phyloP scores from a whole-genome alignment of 1,284 basidiomycete species.

The Dichomitus squalens region DNA sequence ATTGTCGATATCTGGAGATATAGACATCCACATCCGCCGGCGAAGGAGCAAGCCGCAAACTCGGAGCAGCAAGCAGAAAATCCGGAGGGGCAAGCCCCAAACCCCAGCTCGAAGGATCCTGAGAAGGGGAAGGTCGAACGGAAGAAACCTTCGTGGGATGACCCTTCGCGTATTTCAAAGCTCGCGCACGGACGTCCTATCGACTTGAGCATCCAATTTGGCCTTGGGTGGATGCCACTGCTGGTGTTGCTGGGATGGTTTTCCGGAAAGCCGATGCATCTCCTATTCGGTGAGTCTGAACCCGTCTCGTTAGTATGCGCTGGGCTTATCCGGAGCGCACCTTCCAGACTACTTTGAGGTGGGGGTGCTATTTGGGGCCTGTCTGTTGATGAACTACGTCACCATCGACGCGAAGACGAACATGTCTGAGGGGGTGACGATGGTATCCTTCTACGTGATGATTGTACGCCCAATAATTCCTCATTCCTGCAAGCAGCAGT shows the following conservation, averaged over 20 bases:
- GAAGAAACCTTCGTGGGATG: no score
- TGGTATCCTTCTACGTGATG: slow-evolving; percentile 4
- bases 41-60: no score
- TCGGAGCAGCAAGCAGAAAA: no score
- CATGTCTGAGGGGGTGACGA: slow-evolving; percentile 1
- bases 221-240: slow-evolving; percentile 43
- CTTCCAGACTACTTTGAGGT: slow-evolving; percentile 63
- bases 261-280: slow-evolving; percentile 35
- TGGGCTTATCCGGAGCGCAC: no score
- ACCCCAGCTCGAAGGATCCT: no score
- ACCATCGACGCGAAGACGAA: slow-evolving; percentile 43
- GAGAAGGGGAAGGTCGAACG: no score
- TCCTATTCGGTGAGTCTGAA: slow-evolving; percentile 43
- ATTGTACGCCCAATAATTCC: neutral
- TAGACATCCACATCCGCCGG: slow-evolving; percentile 21
- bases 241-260: slow-evolving; percentile 42
- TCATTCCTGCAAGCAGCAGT: no score
- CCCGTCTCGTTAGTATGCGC: no score
- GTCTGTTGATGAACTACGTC: slow-evolving; percentile 72
- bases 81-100: no score
- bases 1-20: slow-evolving; percentile 39
- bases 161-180: slow-evolving; percentile 18
- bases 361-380: slow-evolving; percentile 57
- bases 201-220: slow-evolving; percentile 45
- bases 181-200: slow-evolving; percentile 40